Base-by-base conservation (phyloP, 257 asterid genomes). In the Thymus quinquecostatus region DNA sequence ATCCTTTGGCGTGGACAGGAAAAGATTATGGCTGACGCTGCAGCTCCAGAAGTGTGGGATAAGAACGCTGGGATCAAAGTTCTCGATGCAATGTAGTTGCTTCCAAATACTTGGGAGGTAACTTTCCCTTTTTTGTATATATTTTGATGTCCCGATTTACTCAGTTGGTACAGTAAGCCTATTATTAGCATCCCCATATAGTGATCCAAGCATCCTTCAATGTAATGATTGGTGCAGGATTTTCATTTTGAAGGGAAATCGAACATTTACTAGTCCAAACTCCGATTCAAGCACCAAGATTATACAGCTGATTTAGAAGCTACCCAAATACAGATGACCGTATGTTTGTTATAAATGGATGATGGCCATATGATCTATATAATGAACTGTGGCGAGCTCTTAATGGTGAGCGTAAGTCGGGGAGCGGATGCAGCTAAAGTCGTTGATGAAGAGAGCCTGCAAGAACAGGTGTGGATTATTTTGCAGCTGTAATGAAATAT, bases 1-100 rank as follows among this genome's bases (percentile, higher is more conserved):
- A 82, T 93, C 70, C 89, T 87, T 72, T 85, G 96, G 92, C 86
- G 91, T 56, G 96, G 93, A 61, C 89, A 90, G 71, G 97, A 88
- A 77, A 78, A 83, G 78, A 77, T 90, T 65, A 87, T 88, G 92
- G 77, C 88, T 62, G 92, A 86, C 56, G 89, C 82, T 68, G 80
- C 91, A 40, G 68, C 90, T 34, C 88, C 95, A 6, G 96, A 88
- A 73, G 90, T 77, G 8, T 88, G 96, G 96, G 96, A 90, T 81
- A 90, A 83, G 79, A 80, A 76, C 34, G 90, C 97, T 43, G 93
- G 96, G 60, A 84, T 87, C 60, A 78, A 66, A 79, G 83, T 74
- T 32, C 78, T 82, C 29, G 96, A 89, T 83, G 92, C 89, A 49
- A 51, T 84, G 64, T 90, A 84, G 72, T 64, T 69, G 62, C 71